Base-by-base conservation (phyloP, 495 filamentous ascomycete genomes). In the Podospora sp. region DNA sequence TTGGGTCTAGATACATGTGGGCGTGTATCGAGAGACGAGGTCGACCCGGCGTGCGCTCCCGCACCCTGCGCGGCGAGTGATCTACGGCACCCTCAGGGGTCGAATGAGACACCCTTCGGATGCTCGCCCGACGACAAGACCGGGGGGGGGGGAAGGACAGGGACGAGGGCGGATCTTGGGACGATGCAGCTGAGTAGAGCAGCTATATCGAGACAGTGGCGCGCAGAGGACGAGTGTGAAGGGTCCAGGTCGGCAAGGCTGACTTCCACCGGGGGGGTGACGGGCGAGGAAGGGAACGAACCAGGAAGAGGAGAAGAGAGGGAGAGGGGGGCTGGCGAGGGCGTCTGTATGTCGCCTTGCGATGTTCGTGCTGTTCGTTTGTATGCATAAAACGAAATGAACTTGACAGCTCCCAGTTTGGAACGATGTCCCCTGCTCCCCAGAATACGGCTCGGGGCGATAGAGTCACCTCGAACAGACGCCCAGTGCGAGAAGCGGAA, bases 41-140 rank as follows among this genome's bases (percentile, higher is more conserved):
- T 25, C 60, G 55, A 65, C 61, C 50, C 29, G 52, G 57, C n/a
- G 20, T 56, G 36, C 29, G 53, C 20, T 59, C 33, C 65, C 60
- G 49, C n/a, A 60, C 52, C 53, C 57, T 56, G 69, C 62, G 56
- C 40, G 40, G 40, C 12, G 64, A 67, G 60, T 67, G 70, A 73
- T 75, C 69, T 72, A 71, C 73, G 60, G 59, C 65, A 67, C 71
- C 74, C 70, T 60, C 71, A 65, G 65, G 22, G 59, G 52, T 33
- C 65, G 52, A 60, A 66, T 67, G 68, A 62, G 53, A 67, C 66
- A 68, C 66, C 63, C 70, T 68, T 55, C 59, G 69, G 73, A 71
- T 71, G 71, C 61, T 40, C 65, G 69, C 40, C 67, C 61, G 67
- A 74, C 63, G 62, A 51, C 49, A 50, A 66, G 33, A 68, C 52